Conservation (phyloP, 257 asterid species). For the Dorcoceras hygrometricum region DNA sequence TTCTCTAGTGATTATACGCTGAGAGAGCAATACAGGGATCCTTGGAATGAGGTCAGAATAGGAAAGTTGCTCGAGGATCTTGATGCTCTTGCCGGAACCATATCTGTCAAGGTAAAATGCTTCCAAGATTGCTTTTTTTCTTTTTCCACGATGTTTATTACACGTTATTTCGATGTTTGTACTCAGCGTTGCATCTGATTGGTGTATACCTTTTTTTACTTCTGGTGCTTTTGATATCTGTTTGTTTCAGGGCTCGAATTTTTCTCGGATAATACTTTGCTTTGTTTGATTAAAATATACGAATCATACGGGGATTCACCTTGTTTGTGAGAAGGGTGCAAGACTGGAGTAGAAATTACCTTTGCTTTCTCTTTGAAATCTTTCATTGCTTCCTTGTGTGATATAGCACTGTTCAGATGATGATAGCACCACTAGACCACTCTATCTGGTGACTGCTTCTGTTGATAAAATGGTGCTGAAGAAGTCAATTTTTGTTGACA, state of each 20-base stretch:
- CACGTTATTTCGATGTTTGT: background rate
- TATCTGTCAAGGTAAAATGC: slow-evolving; percentile 72
- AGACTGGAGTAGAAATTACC: background rate
- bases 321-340: background rate
- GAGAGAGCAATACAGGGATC: slow-evolving; percentile 95
- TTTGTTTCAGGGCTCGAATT: background rate
- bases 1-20: slow-evolving; percentile 68
- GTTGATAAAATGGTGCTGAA: slow-evolving; percentile 93
- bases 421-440: slow-evolving; percentile 81
- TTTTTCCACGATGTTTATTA: background rate
- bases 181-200: background rate
- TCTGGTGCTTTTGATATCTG: background rate
- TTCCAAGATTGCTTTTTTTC: background rate
- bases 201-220: background rate
- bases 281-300: too few species aligned
- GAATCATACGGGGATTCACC: background rate
- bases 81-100: slow-evolving; percentile 96
- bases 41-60: slow-evolving; percentile 94
- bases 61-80: slow-evolving; percentile 97
- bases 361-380: slow-evolving; percentile 12
- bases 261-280: background rate
- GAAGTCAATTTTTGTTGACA: slow-evolving; percentile 75
- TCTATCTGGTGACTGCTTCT: slow-evolving; percentile 85
- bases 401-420: slow-evolving; percentile 78
- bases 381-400: slow-evolving; percentile 24